These are phyloP conservation scores for Polyplosphaeria fusca DNA, from an alignment of 495 filamentous ascomycete species.

Conservation along the genomic window DNA sequence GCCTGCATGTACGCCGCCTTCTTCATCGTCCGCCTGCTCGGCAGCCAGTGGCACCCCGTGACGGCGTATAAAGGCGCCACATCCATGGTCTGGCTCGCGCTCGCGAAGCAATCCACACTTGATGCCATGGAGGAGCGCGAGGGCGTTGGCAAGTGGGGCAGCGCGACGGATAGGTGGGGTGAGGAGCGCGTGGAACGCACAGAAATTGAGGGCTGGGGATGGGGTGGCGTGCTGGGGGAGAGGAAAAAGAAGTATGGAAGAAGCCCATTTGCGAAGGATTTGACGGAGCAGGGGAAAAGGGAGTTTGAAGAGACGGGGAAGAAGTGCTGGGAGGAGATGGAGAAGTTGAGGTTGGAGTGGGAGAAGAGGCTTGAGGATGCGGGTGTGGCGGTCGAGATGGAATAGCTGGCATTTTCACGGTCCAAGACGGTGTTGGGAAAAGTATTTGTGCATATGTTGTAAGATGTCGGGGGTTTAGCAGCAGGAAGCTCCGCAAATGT, in stretches of 20 bases:
- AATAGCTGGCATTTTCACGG: too few relatives aligned
- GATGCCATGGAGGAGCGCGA: slow-evolving; percentile 55
- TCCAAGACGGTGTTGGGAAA: too few relatives aligned
- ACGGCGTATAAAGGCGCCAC: slow-evolving; percentile 72
- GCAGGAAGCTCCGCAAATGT: too few relatives aligned
- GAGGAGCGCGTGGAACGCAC: slow-evolving; percentile 60
- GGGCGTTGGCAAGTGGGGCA: slow-evolving; percentile 84
- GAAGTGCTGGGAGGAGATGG: slow-evolving; percentile 78
- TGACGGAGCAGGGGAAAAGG: slow-evolving; percentile 61
- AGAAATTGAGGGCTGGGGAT: slow-evolving; percentile 83
- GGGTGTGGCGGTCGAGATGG: slow-evolving; percentile 25
- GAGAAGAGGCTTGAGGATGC: slow-evolving; percentile 56
- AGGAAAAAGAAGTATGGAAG: slow-evolving; percentile 45
- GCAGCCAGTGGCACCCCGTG: slow-evolving; percentile 50
- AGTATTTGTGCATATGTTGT: too few relatives aligned
- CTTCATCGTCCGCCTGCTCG: slow-evolving; percentile 40
- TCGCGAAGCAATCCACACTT: slow-evolving; percentile 63
- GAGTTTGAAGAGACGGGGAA: slow-evolving; percentile 74
- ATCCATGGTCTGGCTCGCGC: slow-evolving; percentile 73
- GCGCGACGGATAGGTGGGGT: slow-evolving; percentile 58
- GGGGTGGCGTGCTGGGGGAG: slow-evolving; percentile 64
- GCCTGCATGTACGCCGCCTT: slow-evolving; percentile 60
- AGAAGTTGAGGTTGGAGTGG: slow-evolving; percentile 76
- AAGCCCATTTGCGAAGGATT: slow-evolving; percentile 53
- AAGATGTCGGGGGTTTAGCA: too few relatives aligned